Percentiles rank a stretch among this genome's conserved stretches.
Conservation (phyloP, 2,329 filamentous ascomycete species). For the Aspergillus ochraceus region DNA sequence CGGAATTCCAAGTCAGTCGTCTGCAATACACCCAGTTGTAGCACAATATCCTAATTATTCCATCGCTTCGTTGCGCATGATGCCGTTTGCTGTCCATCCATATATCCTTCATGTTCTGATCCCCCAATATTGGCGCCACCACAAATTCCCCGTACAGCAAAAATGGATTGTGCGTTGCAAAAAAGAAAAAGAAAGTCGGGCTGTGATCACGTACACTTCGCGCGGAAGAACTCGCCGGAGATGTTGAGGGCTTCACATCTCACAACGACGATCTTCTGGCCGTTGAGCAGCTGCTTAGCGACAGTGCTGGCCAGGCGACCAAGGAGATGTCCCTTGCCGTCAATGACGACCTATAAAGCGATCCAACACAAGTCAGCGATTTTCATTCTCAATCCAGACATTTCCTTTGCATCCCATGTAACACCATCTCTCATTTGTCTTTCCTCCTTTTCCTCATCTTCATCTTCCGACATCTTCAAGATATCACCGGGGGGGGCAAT, state of each 20-base stretch:
- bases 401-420: not conserved
- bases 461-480: constrained; percentile 1
- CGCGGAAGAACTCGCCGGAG: constrained; percentile 99
- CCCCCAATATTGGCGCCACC: not conserved
- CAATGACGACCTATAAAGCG: constrained; percentile 80
- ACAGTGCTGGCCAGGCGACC: constrained; percentile 97
- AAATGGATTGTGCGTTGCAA: not conserved
- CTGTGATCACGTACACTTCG: constrained; percentile 83
- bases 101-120: not conserved
- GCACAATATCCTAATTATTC: not conserved
- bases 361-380: constrained; percentile 46
- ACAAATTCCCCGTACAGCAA: constrained; percentile 7
- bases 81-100: not conserved
- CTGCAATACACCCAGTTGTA: constrained; percentile 4
- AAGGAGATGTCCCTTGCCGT: constrained; percentile 99
- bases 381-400: not conserved
- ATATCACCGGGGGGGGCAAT: constrained; percentile 7
- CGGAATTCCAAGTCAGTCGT: constrained; percentile 48
- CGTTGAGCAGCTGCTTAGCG: constrained; percentile 97
- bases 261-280: constrained; percentile 99
- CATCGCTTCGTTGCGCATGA: not conserved
- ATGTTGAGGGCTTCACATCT: constrained; percentile 99
- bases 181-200: constrained; percentile 16
- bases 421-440: not conserved
- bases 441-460: not conserved